These are phyloP conservation scores for Kregervanrija fluxuum DNA, from an alignment of 805 yeast species.

Conservation along the genomic window DNA sequence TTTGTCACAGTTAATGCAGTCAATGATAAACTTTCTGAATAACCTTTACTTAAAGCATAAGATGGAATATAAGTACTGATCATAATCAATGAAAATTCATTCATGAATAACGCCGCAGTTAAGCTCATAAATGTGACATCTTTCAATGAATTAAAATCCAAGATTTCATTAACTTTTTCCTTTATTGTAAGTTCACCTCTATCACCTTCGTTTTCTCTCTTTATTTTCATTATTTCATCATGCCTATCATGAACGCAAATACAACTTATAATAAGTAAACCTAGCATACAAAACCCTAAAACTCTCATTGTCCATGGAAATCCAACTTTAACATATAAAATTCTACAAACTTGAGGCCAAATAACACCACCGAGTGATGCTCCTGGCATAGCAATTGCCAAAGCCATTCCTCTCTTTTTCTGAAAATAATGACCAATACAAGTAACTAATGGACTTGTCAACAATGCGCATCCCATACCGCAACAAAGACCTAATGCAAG, in stretches of 20 bases:
- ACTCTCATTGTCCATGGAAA: conserved; percentile 55
- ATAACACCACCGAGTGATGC: conserved; percentile 52
- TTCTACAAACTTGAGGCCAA: conserved; percentile 47
- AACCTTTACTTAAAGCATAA: conserved; percentile 47
- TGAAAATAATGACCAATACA: conserved; percentile 57
- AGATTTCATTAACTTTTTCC: conserved; percentile 19
- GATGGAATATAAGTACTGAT: conserved; percentile 50
- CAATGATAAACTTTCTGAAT: conserved; percentile 33
- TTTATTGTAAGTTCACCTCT: not conserved
- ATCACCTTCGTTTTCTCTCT: conserved; percentile 8
- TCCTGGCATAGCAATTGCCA: conserved; percentile 55
- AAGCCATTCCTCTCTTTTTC: conserved; percentile 48
- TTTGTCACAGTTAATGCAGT: conserved; percentile 39
- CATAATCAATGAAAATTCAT: conserved; percentile 47
- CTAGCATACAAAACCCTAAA: conserved; percentile 40
- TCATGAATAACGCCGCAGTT: conserved; percentile 36
- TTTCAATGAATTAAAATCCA: conserved; percentile 33
- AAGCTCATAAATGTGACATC: conserved; percentile 36
- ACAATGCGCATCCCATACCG: conserved; percentile 42
- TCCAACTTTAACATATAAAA: conserved; percentile 43
- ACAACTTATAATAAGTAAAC: conserved; percentile 23
- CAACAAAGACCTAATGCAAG: conserved; percentile 41
- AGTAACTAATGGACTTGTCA: conserved; percentile 39
- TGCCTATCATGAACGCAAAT: conserved; percentile 26
- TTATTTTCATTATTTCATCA: conserved; percentile 15